phyloP scores from a whole-genome alignment of 1,139 yeast species.

The Lodderomyces oxycetoniae region DNA sequence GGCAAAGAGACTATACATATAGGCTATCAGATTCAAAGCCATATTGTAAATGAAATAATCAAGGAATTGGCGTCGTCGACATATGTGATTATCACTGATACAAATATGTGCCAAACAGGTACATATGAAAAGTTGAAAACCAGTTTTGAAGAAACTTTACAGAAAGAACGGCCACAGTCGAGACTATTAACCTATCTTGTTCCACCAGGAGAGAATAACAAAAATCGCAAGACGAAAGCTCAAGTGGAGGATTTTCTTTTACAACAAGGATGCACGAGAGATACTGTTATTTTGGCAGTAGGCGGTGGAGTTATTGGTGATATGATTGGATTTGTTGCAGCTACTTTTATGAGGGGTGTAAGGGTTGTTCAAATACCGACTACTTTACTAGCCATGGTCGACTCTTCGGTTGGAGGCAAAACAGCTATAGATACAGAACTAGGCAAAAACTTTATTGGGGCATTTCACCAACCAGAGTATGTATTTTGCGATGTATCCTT shows the following conservation, averaged over 20 bases:
- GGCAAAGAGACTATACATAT: constrained; percentile 86
- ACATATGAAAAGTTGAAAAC: constrained; percentile 45
- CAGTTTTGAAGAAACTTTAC: constrained; percentile 30
- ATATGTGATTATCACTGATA: constrained; percentile 85
- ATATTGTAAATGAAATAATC: constrained; percentile 69
- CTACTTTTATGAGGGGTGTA: constrained; percentile 98
- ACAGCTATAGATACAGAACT: constrained; percentile 98
- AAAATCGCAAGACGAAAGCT: constrained; percentile 85
- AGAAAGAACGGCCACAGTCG: constrained; percentile 37
- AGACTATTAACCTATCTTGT: constrained; percentile 72
- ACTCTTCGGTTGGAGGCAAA: constrained; percentile 97
- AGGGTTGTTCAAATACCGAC: constrained; percentile 94
- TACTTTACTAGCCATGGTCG: constrained; percentile 93
- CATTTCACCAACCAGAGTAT: constrained; percentile 94
- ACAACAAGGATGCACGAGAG: constrained; percentile 89
- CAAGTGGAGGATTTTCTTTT: constrained; percentile 88
- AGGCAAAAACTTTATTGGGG: constrained; percentile 95
- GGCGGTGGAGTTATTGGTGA: constrained; percentile 99
- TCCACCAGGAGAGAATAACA: constrained; percentile 91
- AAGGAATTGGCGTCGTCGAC: constrained; percentile 72
- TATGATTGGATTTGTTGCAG: constrained; percentile 98
- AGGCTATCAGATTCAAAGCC: constrained; percentile 77
- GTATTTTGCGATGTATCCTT: constrained; percentile 87
- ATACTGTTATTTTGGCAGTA: constrained; percentile 87
- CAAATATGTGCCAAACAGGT: constrained; percentile 67